A percentile compares a stretch with the other conserved stretches of the same genome.
These are phyloP conservation scores for Malus domestica DNA, from an alignment of 306 rosid genomes.

Conservation along the genomic window ASM211411v1 NC_041792.1:7025001-7025500, in stretches of 20 bases:
- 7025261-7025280: not conserved
- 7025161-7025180: not conserved
- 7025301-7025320: not conserved
- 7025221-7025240: not conserved
- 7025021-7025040: conserved; percentile 59
- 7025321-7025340: not conserved
- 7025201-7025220: not conserved
- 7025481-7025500: too few relatives aligned
- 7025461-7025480: too few relatives aligned
- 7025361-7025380: too few relatives aligned
- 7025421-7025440: too few relatives aligned
- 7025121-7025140: conserved; percentile 92
- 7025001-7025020: not conserved
- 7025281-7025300: not conserved
- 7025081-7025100: conserved; percentile 56
- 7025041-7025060: conserved; percentile 85
- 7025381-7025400: not conserved
- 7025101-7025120: conserved; percentile 76
- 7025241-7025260: not conserved
- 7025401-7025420: not conserved
- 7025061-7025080: conserved; percentile 66
- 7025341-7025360: too few relatives aligned
- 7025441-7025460: too few relatives aligned
- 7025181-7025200: not conserved
- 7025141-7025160: conserved; percentile 20